Conservation (phyloP, 345 rosid species). For the Arabidopsis arenosa region DNA sequence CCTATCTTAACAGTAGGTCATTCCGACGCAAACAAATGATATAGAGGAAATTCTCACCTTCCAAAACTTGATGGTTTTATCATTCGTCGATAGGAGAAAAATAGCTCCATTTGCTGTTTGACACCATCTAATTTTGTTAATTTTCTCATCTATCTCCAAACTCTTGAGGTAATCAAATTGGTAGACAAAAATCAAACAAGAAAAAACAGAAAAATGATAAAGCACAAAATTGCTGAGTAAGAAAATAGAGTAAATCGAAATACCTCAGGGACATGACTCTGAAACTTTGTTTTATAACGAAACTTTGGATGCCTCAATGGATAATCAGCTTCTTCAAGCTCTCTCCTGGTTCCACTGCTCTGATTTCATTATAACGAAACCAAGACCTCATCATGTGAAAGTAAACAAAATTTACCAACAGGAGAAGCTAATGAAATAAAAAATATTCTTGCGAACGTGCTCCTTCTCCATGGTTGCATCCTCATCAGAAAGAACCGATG, state of each 20-base stretch:
- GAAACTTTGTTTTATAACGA: constrained; percentile 89
- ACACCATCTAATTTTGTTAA: constrained; percentile 96
- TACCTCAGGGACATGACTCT: constrained; percentile 98
- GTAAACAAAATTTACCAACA: too few relatives aligned
- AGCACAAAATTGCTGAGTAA: neutral
- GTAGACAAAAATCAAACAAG: constrained; percentile 23
- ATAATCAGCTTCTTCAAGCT: constrained; percentile 71
- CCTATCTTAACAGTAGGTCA: constrained; percentile 6
- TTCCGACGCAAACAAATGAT: constrained; percentile 9
- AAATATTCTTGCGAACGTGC: too few relatives aligned
- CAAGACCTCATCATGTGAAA: too few relatives aligned
- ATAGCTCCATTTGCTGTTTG: constrained; percentile 81
- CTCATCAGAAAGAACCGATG: constrained; percentile 9
- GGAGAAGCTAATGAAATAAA: too few relatives aligned
- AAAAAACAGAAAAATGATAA: constrained; percentile 5
- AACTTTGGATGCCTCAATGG: constrained; percentile 76
- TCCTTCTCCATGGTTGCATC: too few relatives aligned
- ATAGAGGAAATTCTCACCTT: constrained; percentile 59
- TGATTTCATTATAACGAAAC: too few relatives aligned
- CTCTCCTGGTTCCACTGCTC: constrained; percentile 69
- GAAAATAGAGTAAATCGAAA: constrained; percentile 26
- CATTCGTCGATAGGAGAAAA: constrained; percentile 86
- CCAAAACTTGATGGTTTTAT: constrained; percentile 67
- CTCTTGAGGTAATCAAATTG: constrained; percentile 98
- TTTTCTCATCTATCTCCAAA: constrained; percentile 98